Base-by-base conservation (phyloP, 2,329 filamentous ascomycete species). In the Akanthomyces uredinophilus region DNA sequence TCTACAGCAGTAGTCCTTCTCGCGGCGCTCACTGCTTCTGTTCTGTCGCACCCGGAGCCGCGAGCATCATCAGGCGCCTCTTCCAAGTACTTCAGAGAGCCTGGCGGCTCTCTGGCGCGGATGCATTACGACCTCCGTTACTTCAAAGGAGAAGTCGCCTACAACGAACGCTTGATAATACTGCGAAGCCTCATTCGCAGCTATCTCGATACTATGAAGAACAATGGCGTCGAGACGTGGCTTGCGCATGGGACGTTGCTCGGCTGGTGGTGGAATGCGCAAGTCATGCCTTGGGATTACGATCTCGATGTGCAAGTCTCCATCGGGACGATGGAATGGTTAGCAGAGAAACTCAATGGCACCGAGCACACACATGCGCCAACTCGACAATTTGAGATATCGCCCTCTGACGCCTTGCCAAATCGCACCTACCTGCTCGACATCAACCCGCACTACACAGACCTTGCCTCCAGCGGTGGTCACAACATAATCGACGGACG, bases 251-350 rank as follows among this genome's bases (percentile, higher is more conserved):
- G 91, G 54, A 92, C 91, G 5, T 77, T 95, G 55, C 78, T 96
- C 24, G 91, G 91, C 14, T 96, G 91, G 91, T 95, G 90, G 89
- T 96, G 91, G 91, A 94, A 92, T 71, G 83, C 79, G 47, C 76
- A 85, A 75, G 86, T 91, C 70, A 85, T 93, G 77, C 90, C 90
- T 0, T 93, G 90, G 90, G 91, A 95, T 73, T 90, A 87, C 78
- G 91, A 96, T 73, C 79, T 95, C 51, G 91, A 96, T 73, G 90
- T 90, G 0, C 91, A 95, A 75, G 86, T 95, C 32, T 85, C 86
- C 20, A 83, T 82, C 61, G 77, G 79, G 37, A 92, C 90, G 1
- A 79, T 95, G 51, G 73, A 78, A 41, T 85, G 85, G 72, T 78
- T 95, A 29, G 89, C 81, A 37, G 76, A 84, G 62, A 77, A 85